Base-by-base conservation (phyloP, 495 filamentous ascomycete genomes). In the Aspergillus haitiensis region DNA sequence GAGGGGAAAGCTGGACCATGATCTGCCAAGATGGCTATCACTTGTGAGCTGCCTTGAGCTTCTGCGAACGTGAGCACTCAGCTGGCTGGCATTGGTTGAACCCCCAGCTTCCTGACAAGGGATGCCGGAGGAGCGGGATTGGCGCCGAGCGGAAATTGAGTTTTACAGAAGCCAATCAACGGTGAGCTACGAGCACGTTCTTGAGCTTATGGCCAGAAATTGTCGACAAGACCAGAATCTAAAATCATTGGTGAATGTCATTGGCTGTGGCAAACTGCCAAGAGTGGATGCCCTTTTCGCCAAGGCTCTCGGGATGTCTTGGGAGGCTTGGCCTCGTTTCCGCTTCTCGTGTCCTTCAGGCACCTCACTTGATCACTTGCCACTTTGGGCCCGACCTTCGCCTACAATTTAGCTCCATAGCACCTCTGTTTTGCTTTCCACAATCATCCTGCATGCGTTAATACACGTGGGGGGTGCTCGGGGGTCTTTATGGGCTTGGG, bases 41-140 rank as follows among this genome's bases (percentile, higher is more conserved):
- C 12, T 18, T 32, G 39, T 44, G 21, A 7, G 32, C 8, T 49
- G 18, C 9, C 32, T 21, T 31, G 16, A 18, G 15, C 59, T 53
- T 33, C 11, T 37, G 5, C 36, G 60, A 66, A 66, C 52, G 64
- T 66, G 64, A 62, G 39, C 31, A 16, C 34, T 36, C 27, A 34
- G 6, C 18, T n/a, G 33, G 35, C 48, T 35, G 39, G 42, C 59
- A 66, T 60, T 60, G 64, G 63, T 51, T 52, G 37, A 37, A 32
- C 37, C 34, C 7, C 13, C 45, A 12, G 21, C 55, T 18, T 11
- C n/a, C 32, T 37, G 40, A 16, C 50, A 0, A 10, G 33, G 42
- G 33, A 16, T 37, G 36, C 59, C 46, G 49, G 52, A 62, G 56
- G 59, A 66, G 60, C 64, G 64, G 63, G 61, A 56, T 66, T 66